Conservation (phyloP, 352 stramenopile genomes). For the Phytophthora multivora region DNA sequence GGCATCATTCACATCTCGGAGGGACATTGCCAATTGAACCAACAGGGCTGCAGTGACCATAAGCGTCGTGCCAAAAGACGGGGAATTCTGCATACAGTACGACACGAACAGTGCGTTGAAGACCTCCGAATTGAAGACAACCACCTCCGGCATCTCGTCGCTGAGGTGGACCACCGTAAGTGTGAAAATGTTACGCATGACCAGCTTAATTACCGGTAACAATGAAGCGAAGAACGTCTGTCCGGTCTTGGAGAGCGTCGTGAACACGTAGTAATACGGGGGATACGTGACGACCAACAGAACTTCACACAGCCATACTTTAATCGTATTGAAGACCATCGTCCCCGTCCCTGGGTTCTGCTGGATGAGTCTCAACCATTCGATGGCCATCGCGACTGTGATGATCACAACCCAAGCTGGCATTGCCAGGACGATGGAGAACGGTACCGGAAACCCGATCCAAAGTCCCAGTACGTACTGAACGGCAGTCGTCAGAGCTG, state of each 20-base stretch:
- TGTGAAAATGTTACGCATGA: slow-evolving; percentile 27
- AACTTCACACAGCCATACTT: slow-evolving; percentile 28
- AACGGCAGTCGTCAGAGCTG: not conserved
- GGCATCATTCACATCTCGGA: slow-evolving; percentile 21
- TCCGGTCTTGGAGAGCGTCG: slow-evolving; percentile 6
- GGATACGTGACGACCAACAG: slow-evolving; percentile 24
- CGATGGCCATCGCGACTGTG: not conserved
- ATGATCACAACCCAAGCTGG: slow-evolving; percentile 13
- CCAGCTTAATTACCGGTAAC: slow-evolving; percentile 32
- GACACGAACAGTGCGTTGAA: slow-evolving; percentile 35
- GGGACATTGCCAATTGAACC: slow-evolving; percentile 11
- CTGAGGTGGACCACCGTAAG: slow-evolving; percentile 22
- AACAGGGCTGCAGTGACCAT: slow-evolving; percentile 23
- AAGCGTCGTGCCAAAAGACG: slow-evolving; percentile 17
- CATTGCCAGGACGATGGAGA: slow-evolving; percentile 20
- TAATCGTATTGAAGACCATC: slow-evolving; percentile 22
- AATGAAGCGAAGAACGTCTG: slow-evolving; percentile 21
- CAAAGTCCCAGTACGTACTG: slow-evolving; percentile 1
- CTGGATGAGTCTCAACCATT: slow-evolving; percentile 15
- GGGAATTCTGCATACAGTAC: slow-evolving; percentile 34
- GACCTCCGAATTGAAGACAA: slow-evolving; percentile 30
- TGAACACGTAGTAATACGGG: slow-evolving; percentile 35
- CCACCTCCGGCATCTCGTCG: slow-evolving; percentile 28
- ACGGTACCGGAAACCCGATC: slow-evolving; percentile 22
- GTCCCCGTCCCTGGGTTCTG: slow-evolving; percentile 1